Conservation (phyloP, 257 asterid genomes). For the Primulina huaijiensis region DNA sequence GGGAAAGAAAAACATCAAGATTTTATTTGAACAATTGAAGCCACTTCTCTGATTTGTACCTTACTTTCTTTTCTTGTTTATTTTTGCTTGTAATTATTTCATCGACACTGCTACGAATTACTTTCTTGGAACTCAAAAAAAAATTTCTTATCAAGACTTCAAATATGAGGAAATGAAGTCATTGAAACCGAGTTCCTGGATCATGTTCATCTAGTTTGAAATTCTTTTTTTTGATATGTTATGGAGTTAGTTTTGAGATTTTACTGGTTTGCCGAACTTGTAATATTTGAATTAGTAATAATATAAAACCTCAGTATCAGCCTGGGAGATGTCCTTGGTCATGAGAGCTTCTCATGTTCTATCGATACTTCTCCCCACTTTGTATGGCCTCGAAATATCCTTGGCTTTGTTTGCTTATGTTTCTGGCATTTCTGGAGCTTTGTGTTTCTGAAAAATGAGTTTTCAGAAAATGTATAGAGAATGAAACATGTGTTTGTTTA, state of each 20-base stretch:
- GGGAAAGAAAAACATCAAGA: background rate
- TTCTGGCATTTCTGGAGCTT: background rate
- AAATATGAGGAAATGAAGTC: slow-evolving; percentile 11
- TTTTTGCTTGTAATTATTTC: background rate
- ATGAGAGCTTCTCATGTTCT: background rate
- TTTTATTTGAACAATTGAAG: background rate
- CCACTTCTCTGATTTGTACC: background rate
- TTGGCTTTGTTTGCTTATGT: background rate
- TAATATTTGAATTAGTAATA: background rate
- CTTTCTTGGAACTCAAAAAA: background rate
- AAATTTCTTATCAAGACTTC: background rate
- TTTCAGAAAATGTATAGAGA: no score
- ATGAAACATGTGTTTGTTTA: no score
- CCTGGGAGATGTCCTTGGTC: background rate
- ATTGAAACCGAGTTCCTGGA: slow-evolving; percentile 2
- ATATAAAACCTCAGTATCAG: background rate
- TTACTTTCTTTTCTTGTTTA: background rate
- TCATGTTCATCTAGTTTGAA: background rate
- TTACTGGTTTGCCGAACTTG: slow-evolving; percentile 9
- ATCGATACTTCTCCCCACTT: background rate
- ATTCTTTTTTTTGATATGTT: background rate
- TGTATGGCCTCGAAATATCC: background rate
- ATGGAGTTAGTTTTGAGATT: slow-evolving; percentile 3
- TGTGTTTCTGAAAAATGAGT: no score
- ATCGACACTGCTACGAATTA: background rate